Evolutionary conservation across 2,329 filamentous ascomycete genomes (phyloP).

Genomic region (Fusarium palustre): DNA sequence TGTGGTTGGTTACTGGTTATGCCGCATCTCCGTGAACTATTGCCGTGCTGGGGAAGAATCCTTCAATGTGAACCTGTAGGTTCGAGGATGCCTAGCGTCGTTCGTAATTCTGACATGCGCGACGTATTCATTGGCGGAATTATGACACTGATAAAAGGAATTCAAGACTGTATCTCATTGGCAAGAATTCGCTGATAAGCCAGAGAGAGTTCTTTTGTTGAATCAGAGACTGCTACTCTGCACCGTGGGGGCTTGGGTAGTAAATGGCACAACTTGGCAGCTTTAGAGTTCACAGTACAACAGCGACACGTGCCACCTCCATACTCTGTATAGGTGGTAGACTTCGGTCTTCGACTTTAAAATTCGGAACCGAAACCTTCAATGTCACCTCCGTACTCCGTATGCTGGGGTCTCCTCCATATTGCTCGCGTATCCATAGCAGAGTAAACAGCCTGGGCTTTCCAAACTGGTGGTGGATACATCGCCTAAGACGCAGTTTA

Average conservation of each 20-base stretch:
- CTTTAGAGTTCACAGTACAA: not conserved
- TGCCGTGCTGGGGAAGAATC: not conserved
- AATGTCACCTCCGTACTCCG: too few relatives aligned
- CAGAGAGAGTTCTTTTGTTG: not conserved
- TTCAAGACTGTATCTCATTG: not conserved
- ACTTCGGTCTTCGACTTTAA: too few relatives aligned
- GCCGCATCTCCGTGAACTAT: not conserved
- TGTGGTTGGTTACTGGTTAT: not conserved
- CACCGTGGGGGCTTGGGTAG: not conserved
- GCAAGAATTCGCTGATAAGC: not conserved
- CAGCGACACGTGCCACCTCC: not conserved
- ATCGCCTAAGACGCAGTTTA: not conserved
- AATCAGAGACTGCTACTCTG: accelerated
- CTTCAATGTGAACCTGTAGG: not conserved
- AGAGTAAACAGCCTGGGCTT: not conserved
- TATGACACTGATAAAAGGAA: not conserved
- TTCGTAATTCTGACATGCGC: too few relatives aligned
- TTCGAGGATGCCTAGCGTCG: too few relatives aligned
- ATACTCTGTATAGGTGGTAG: too few relatives aligned
- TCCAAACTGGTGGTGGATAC: not conserved
- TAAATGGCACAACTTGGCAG: not conserved
- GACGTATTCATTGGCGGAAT: not conserved
- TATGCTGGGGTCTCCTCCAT: not conserved
- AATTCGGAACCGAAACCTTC: too few relatives aligned
- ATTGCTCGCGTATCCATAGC: not conserved